Evolutionary conservation across 257 asterid genomes (phyloP).

Genomic region (Nicotiana knightiana): DNA sequence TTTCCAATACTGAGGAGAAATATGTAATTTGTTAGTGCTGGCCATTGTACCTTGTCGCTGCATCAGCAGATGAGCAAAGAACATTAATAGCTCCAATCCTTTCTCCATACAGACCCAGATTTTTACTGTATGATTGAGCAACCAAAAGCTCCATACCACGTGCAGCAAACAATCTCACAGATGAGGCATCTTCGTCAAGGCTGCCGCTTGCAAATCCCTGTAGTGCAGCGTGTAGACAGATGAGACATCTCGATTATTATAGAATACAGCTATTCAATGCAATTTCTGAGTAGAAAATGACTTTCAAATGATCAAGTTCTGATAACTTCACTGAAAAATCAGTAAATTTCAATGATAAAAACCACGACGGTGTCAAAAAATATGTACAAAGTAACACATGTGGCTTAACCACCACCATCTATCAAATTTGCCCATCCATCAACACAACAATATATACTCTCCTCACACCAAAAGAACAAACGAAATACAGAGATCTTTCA

Average conservation of each 20-base stretch:
- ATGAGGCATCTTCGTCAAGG: slow-evolving; percentile 88
- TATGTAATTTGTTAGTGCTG: not conserved
- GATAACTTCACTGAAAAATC: not conserved
- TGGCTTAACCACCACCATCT: not conserved
- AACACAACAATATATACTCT: not conserved
- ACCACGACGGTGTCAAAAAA: not conserved
- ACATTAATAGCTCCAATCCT: slow-evolving; percentile 95
- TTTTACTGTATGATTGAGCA: slow-evolving; percentile 96
- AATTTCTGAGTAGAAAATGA: not conserved
- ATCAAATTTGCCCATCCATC: not conserved
- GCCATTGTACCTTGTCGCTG: slow-evolving; percentile 59
- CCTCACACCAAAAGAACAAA: not conserved
- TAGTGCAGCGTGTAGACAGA: not conserved
- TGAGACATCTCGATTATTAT: not conserved
- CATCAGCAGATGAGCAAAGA: slow-evolving; percentile 74
- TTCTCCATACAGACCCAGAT: slow-evolving; percentile 91
- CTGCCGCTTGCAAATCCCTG: slow-evolving; percentile 99
- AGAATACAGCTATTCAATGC: not conserved
- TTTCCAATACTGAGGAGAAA: not conserved
- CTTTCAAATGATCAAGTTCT: not conserved
- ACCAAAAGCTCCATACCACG: slow-evolving; percentile 91
- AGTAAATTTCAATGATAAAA: not conserved
- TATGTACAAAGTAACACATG: not conserved
- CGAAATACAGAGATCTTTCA: not conserved
- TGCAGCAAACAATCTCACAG: slow-evolving; percentile 86